These are phyloP conservation scores for Lycium barbarum DNA, from an alignment of 257 asterid genomes.

Conservation along the genomic window DNA sequence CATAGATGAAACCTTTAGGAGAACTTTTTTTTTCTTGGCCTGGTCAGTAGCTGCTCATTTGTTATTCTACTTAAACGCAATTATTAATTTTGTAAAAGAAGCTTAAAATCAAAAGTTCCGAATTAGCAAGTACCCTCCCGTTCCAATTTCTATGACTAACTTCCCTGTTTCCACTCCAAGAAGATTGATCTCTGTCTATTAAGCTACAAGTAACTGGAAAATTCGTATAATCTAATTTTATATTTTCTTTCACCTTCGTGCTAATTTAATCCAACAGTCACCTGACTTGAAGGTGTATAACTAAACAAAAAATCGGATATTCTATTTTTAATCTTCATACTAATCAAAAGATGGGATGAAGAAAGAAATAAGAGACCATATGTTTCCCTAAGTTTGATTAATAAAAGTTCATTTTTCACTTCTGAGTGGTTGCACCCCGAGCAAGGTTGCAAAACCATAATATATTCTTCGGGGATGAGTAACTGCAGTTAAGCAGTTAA, in stretches of 20 bases:
- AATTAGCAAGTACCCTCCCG: conserved; percentile 2
- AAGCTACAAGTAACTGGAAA: conserved; percentile 11
- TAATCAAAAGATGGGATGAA: not conserved
- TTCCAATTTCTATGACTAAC: conserved; percentile 16
- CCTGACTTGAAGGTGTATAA: not conserved
- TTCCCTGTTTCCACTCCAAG: not conserved
- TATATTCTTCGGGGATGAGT: not conserved
- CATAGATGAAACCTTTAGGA: not conserved
- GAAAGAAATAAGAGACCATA: not conserved
- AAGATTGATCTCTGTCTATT: not conserved
- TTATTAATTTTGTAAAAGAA: conserved; percentile 1
- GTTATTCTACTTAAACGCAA: not conserved
- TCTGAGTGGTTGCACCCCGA: not conserved
- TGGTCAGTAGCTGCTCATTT: not conserved
- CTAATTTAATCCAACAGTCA: not conserved
- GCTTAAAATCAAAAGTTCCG: conserved; percentile 6
- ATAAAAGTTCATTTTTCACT: not conserved
- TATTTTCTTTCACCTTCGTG: not conserved
- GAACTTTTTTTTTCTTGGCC: not conserved
- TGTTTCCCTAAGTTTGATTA: conserved; percentile 5
- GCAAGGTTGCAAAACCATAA: conserved; percentile 6
- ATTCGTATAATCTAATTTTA: not conserved
- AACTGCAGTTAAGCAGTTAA: not conserved
- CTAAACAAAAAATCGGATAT: not conserved
- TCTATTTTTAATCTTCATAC: not conserved